Percentiles rank a stretch among this genome's conserved stretches.
Evolutionary conservation across 805 yeast species (phyloP).

Genomic region (Ogataea thermomethanolica): DNA sequence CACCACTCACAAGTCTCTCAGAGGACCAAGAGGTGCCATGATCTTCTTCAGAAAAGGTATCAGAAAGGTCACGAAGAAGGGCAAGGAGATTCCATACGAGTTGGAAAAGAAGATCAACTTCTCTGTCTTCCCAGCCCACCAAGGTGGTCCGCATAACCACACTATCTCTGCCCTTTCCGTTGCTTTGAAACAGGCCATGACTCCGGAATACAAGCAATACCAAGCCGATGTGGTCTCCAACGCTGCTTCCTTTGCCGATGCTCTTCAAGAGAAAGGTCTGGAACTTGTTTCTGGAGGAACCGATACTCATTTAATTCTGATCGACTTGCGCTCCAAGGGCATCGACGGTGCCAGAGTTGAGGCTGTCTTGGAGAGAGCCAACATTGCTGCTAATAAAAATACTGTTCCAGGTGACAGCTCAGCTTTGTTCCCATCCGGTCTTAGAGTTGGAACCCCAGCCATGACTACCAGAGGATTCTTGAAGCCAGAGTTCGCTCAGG

Average conservation of each 20-base stretch:
- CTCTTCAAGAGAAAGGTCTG: constrained; percentile 62
- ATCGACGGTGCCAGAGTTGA: constrained; percentile 97
- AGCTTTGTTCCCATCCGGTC: constrained; percentile 93
- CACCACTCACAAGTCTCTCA: constrained; percentile 93
- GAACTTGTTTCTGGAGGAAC: constrained; percentile 89
- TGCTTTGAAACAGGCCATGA: constrained; percentile 86
- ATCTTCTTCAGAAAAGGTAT: constrained; percentile 95
- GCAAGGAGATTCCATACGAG: constrained; percentile 81
- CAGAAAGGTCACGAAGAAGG: constrained; percentile 76
- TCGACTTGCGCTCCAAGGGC: constrained; percentile 72
- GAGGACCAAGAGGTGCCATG: constrained; percentile 99
- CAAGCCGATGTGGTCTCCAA: constrained; percentile 80
- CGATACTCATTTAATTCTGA: constrained; percentile 87
- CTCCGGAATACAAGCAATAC: constrained; percentile 85
- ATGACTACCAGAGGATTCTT: constrained; percentile 96
- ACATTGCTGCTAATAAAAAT: constrained; percentile 94
- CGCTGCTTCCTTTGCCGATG: constrained; percentile 72
- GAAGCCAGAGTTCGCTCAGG: constrained; percentile 71
- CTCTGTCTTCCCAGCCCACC: constrained; percentile 98
- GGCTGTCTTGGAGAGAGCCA: constrained; percentile 80
- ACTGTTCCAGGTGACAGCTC: constrained; percentile 96
- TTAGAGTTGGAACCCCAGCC: constrained; percentile 97
- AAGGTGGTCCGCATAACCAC: constrained; percentile 99
- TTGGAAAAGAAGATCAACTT: constrained; percentile 90
- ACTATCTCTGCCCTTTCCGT: constrained; percentile 95